These are phyloP conservation scores for Sarocladium brachiariae DNA, from an alignment of 2,329 filamentous ascomycete species.

Conservation along the genomic window DNA sequence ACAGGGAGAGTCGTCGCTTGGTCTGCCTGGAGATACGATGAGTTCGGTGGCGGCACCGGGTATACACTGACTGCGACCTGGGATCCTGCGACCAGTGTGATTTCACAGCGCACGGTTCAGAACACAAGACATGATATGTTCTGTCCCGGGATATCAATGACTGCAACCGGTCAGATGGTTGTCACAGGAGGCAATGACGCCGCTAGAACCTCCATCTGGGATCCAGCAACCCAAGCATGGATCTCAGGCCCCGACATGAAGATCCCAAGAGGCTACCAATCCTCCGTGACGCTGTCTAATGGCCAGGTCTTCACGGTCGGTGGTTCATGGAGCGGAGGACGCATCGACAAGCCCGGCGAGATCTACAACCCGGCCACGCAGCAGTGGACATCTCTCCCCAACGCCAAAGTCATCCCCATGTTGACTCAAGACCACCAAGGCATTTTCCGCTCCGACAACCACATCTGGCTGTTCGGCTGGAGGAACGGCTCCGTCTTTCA, in stretches of 20 bases:
- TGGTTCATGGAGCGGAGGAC: slow-evolving; percentile 43
- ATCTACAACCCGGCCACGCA: slow-evolving; percentile 39
- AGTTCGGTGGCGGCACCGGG: neutral
- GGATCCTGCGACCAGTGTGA: slow-evolving; percentile 13
- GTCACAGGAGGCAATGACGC: slow-evolving; percentile 48
- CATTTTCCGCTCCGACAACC: slow-evolving; percentile 37
- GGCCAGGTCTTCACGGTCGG: slow-evolving; percentile 53
- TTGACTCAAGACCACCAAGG: slow-evolving; percentile 37
- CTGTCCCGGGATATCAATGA: slow-evolving; percentile 47
- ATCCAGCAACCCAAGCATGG: slow-evolving; percentile 32
- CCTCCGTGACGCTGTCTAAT: slow-evolving; percentile 41
- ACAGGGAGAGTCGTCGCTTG: slow-evolving; percentile 20
- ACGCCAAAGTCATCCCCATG: slow-evolving; percentile 31
- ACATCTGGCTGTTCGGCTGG: slow-evolving; percentile 27
- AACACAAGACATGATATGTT: slow-evolving; percentile 49
- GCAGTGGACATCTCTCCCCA: slow-evolving; percentile 38
- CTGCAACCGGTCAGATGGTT: slow-evolving; percentile 40
- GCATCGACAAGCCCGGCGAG: slow-evolving; percentile 48
- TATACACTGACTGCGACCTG: slow-evolving; percentile 9
- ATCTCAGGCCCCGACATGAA: slow-evolving; percentile 33
- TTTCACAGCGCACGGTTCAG: slow-evolving; percentile 24
- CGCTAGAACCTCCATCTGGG: slow-evolving; percentile 40
- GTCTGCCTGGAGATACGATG: slow-evolving; percentile 15
- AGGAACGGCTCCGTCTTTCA: slow-evolving; percentile 47
- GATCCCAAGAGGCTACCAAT: slow-evolving; percentile 45